phyloP scores from a whole-genome alignment of 441 rosid species.

The Erodium texanum region DNA sequence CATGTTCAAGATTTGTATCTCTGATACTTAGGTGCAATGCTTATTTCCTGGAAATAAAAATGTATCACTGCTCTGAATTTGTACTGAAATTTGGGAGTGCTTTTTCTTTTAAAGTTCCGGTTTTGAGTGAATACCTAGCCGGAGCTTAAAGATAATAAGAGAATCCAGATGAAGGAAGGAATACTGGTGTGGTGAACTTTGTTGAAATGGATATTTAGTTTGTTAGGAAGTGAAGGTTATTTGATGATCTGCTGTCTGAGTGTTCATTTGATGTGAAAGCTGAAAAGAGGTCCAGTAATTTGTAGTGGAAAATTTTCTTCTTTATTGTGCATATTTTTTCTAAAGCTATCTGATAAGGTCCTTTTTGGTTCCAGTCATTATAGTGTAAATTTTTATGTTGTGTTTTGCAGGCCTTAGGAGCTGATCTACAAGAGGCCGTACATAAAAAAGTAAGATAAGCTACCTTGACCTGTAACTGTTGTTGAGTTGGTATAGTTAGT shows the following conservation, averaged over 20 bases:
- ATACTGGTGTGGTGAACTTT: too few relatives aligned
- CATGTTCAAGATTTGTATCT: background rate
- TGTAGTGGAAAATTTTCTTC: background rate
- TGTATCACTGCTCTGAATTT: background rate
- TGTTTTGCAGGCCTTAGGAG: too few relatives aligned
- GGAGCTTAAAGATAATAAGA: too few relatives aligned
- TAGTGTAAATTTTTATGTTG: background rate
- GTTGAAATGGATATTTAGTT: too few relatives aligned
- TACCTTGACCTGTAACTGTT: too few relatives aligned
- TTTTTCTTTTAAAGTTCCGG: too few relatives aligned
- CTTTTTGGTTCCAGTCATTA: background rate
- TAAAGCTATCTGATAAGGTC: background rate
- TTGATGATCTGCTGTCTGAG: background rate
- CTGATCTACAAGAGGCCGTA: too few relatives aligned
- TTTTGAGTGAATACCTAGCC: too few relatives aligned
- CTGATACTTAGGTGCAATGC: background rate
- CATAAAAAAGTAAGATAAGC: too few relatives aligned
- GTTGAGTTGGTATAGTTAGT: too few relatives aligned
- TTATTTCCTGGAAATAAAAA: background rate
- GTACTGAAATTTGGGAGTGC: background rate
- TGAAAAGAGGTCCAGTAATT: background rate
- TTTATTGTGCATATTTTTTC: background rate
- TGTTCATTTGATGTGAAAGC: background rate
- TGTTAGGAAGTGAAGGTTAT: background rate
- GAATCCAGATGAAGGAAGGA: too few relatives aligned